phyloP scores from a whole-genome alignment of 2,329 filamentous ascomycete genomes.

The Botrytis porri region DNA sequence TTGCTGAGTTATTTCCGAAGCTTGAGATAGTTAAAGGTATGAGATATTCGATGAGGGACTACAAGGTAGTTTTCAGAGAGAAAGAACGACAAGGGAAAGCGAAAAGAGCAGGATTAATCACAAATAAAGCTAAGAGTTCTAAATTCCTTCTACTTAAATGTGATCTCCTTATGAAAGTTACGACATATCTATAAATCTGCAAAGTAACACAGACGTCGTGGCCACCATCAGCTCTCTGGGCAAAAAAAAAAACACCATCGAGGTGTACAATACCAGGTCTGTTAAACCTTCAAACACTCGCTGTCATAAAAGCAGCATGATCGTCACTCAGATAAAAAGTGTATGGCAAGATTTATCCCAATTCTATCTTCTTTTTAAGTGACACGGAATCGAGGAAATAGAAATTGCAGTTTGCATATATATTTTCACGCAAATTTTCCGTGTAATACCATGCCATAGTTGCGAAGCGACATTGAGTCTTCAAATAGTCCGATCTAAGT shows the following conservation, averaged over 20 bases:
- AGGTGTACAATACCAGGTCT: neutral
- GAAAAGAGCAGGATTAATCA: neutral
- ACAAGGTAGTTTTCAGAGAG: neutral
- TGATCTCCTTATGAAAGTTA: rapidly evolving
- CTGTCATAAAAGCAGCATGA: neutral
- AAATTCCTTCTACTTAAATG: rapidly evolving
- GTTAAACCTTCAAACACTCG: neutral
- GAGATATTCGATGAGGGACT: neutral
- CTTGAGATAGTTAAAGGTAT: neutral
- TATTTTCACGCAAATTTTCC: neutral
- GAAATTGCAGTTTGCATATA: neutral
- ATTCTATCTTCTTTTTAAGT: neutral
- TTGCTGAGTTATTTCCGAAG: neutral
- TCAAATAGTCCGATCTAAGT: neutral
- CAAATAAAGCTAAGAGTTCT: neutral
- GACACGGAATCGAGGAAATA: neutral
- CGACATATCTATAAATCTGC: neutral
- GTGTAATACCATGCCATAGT: neutral
- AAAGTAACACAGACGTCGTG: neutral
- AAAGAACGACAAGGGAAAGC: neutral
- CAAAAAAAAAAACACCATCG: neutral
- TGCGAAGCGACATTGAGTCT: neutral
- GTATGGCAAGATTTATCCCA: neutral
- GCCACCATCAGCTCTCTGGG: neutral
- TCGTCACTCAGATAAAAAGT: neutral